Evolutionary conservation across 1,139 yeast genomes (phyloP).

Genomic region (Pichia sp.): DNA sequence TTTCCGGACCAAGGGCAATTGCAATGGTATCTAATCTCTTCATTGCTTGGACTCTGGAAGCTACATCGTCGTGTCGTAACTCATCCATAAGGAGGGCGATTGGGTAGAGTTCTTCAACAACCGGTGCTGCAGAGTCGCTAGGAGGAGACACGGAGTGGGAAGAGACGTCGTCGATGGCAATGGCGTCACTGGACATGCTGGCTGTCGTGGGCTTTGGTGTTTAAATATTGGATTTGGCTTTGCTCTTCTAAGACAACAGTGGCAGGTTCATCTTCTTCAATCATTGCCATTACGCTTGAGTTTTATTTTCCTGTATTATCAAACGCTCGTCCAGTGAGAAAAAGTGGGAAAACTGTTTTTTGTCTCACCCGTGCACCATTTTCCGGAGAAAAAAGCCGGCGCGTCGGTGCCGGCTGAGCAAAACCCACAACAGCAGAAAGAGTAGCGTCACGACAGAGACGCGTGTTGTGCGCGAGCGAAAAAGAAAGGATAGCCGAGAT

Average conservation of each 20-base stretch:
- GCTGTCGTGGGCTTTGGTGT: too few relatives aligned
- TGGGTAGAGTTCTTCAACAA: conserved; percentile 70
- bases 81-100: conserved; percentile 96
- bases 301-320: too few relatives aligned
- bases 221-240: too few relatives aligned
- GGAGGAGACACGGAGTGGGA: neutral
- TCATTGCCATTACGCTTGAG: too few relatives aligned
- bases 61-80: conserved; percentile 83
- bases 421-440: neutral
- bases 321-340: too few relatives aligned
- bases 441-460: neutral
- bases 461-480: neutral
- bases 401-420: neutral
- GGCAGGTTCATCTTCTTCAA: too few relatives aligned
- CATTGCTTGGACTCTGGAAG: conserved; percentile 93
- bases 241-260: too few relatives aligned
- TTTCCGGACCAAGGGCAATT: conserved; percentile 87
- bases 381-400: neutral
- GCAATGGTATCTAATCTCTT: conserved; percentile 91
- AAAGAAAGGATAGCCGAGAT: neutral
- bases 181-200: neutral
- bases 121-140: neutral
- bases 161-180: neutral
- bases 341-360: too few relatives aligned
- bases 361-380: neutral